phyloP scores from a whole-genome alignment of 208 protist species.

The Wallacemonas sp. region DNA sequence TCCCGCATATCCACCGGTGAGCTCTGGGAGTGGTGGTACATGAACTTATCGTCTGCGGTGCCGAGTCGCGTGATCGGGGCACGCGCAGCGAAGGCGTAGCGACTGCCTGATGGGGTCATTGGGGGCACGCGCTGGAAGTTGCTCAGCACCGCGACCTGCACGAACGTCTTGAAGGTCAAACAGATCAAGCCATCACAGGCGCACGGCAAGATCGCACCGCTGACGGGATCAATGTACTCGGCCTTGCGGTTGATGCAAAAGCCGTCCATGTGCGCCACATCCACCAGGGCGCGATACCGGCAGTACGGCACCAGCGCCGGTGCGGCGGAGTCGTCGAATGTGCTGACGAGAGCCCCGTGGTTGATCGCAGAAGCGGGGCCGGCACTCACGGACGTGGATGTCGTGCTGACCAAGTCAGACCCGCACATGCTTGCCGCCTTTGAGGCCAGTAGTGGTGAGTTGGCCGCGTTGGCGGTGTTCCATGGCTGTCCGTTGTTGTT shows the following conservation, averaged over 20 bases:
- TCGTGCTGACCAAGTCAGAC: too few species aligned
- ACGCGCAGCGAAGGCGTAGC: slow-evolving; percentile 30
- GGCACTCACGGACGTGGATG: too few species aligned
- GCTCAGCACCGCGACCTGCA: slow-evolving; percentile 41
- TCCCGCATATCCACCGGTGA: slow-evolving; percentile 36
- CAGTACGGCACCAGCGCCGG: slow-evolving; percentile 19
- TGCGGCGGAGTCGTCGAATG: neutral
- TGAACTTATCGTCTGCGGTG: slow-evolving; percentile 24
- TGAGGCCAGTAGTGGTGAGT: too few species aligned
- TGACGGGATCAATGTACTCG: slow-evolving; percentile 70
- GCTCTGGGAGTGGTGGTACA: slow-evolving; percentile 34
- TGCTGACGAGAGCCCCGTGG: too few species aligned
- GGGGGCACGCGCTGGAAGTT: slow-evolving; percentile 70
- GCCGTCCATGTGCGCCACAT: slow-evolving; percentile 35
- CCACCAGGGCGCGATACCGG: slow-evolving; percentile 64
- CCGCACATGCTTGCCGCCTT: too few species aligned
- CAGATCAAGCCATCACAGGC: slow-evolving; percentile 28
- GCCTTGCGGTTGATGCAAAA: slow-evolving; percentile 66
- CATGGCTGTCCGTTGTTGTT: neutral
- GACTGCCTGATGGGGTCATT: slow-evolving; percentile 32
- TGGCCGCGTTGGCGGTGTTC: neutral
- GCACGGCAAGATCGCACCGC: slow-evolving; percentile 57
- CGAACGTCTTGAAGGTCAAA: slow-evolving; percentile 34
- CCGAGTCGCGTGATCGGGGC: slow-evolving; percentile 33
- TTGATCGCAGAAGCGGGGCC: too few species aligned